These are phyloP conservation scores for Scleroderma bovista DNA, from an alignment of 768 basidiomycete genomes.

Conservation along the genomic window DNA sequence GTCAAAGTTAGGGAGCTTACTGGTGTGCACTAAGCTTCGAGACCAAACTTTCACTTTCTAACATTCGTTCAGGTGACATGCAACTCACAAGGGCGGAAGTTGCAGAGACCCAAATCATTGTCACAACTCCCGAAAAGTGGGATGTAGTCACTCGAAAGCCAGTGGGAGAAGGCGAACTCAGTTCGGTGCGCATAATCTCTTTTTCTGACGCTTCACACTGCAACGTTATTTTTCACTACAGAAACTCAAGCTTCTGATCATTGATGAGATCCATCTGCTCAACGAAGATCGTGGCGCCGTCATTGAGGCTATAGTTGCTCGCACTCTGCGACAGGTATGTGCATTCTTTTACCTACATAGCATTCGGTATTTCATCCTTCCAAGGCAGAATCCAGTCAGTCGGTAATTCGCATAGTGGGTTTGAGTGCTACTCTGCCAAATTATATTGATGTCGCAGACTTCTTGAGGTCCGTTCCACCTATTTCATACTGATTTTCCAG, in stretches of 20 bases:
- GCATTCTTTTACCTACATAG: background rate
- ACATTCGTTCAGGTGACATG: conserved; percentile 67
- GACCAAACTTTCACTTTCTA: background rate
- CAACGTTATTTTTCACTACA: conserved; percentile 25
- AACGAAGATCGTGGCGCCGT: conserved; percentile 98
- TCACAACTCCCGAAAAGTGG: conserved; percentile 99
- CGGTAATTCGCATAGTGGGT: conserved; percentile 92
- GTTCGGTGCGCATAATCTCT: conserved; percentile 53
- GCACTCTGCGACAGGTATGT: conserved; percentile 81
- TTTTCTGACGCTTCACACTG: background rate
- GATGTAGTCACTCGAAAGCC: conserved; percentile 98
- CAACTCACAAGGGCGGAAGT: conserved; percentile 93
- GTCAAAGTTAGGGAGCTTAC: conserved; percentile 89
- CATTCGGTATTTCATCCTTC: background rate
- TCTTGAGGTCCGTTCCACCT: conserved; percentile 59
- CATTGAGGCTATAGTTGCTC: conserved; percentile 95
- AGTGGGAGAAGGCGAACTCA: conserved; percentile 94
- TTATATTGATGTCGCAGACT: conserved; percentile 94
- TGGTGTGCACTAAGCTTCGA: conserved; percentile 38
- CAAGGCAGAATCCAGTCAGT: conserved; percentile 94
- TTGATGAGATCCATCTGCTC: conserved; percentile 94
- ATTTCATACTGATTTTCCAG: background rate
- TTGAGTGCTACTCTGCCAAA: conserved; percentile 96
- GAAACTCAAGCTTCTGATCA: conserved; percentile 92
- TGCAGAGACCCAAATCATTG: conserved; percentile 92